These are phyloP conservation scores for Xerocomellus intermedius DNA, from an alignment of 768 basidiomycete genomes.

Conservation along the genomic window DNA sequence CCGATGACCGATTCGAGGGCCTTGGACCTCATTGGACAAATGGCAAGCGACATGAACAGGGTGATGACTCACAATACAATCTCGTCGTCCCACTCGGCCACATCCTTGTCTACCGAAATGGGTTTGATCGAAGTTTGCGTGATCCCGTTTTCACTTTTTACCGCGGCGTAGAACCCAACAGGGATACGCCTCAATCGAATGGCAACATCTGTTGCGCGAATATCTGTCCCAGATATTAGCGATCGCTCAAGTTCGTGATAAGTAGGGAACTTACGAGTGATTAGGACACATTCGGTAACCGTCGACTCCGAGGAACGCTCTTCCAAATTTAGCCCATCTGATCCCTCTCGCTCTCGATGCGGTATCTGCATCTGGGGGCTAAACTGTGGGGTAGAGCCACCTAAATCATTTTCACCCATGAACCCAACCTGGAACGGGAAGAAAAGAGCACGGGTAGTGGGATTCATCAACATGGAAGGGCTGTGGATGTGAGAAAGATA, in stretches of 20 bases:
- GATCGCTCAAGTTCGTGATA: too few species aligned
- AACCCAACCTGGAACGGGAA: background rate
- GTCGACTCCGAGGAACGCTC: background rate
- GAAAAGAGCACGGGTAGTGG: background rate
- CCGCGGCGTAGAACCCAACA: background rate
- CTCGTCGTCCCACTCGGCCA: conserved; percentile 1
- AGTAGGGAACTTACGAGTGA: background rate
- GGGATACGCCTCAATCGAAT: background rate
- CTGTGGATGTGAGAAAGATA: background rate
- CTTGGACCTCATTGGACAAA: background rate
- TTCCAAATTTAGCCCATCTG: background rate
- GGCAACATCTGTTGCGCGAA: background rate
- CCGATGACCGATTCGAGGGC: background rate
- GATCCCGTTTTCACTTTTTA: background rate
- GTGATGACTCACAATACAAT: background rate
- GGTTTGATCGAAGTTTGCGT: background rate
- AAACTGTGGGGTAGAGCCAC: background rate
- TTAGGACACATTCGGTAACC: background rate
- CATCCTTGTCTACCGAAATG: background rate
- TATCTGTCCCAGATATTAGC: background rate
- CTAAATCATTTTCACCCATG: background rate
- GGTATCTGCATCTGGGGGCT: background rate
- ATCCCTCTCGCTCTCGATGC: background rate
- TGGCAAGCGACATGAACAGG: background rate
- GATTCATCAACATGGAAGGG: background rate